Evolutionary conservation across 2,329 filamentous ascomycete species (phyloP), one percentile per base, ranked within the genome.

Genomic region (Madurella mycetomatis): DNA sequence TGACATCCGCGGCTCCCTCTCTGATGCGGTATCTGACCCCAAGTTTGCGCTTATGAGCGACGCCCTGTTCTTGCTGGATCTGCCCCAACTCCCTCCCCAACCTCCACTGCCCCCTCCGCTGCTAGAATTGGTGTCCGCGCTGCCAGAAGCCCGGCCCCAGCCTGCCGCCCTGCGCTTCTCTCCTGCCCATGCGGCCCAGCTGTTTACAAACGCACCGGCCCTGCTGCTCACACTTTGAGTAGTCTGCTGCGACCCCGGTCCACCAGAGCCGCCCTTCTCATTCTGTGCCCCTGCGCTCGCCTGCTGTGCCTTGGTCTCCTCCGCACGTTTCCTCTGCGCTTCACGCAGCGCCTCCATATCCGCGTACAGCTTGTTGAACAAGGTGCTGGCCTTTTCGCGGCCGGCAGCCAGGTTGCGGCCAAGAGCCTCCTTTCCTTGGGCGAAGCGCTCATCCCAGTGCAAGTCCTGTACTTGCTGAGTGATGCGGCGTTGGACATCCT

Each of bases 401-500:
- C 94, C 92, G 0, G 87, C 90, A 4, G 89, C 88, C n/a, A 96
- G 70, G 64, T 95, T 92, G 56, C 92, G 86, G n/a, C 90, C 90
- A 2, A 97, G 78, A 0, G 86, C 88, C 69, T 97, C 94, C 51
- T 85, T 83, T 9, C 91, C 88, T 56, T 89, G 86, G 1, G 88
- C 86, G 55, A 97, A 84, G 9, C 89, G 84, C 68, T 97, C 94
- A 68, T 99, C 94, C 1, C 97, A 80, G 68, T 97, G 92, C 47
- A 97, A 80, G 57, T 97, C 92, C 61, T 92, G 88, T 47, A 99
- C 89, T 72, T 97, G 94, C 69, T 95, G 88, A 37, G 90, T 85
- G 34, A 99, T 81, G 19, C 94, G 82, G 48, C 94, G 83, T 68
- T 96, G 92, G 12, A 99, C 87, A 68, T 99, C 94, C 62, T 97